Percentiles rank a stretch among this genome's conserved stretches.
These are phyloP conservation scores for Aspergillus candidus DNA, from an alignment of 2,329 filamentous ascomycete genomes.

Conservation along the genomic window DNA sequence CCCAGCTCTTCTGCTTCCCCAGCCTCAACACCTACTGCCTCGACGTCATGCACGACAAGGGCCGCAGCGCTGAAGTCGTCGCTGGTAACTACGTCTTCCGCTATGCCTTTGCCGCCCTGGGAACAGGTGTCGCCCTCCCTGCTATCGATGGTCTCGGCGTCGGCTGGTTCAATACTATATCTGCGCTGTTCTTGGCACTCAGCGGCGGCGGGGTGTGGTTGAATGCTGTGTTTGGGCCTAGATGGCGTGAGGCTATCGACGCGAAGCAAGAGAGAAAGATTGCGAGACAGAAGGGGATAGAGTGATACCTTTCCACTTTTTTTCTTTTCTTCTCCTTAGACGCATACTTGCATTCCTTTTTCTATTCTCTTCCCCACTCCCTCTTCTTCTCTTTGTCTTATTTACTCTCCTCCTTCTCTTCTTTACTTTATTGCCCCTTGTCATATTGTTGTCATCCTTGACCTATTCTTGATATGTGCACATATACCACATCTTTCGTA, in stretches of 20 bases:
- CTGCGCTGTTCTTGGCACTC: constrained; percentile 50
- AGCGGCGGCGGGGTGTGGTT: constrained; percentile 44
- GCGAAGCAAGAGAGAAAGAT: constrained; percentile 37
- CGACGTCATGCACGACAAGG: constrained; percentile 64
- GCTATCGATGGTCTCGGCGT: constrained; percentile 69
- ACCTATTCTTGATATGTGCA: no score
- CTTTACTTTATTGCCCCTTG: no score
- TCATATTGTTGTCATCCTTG: no score
- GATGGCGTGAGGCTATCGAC: constrained; percentile 52
- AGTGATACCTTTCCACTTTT: not conserved
- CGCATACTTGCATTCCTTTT: no score
- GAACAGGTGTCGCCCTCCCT: constrained; percentile 66
- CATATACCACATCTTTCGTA: no score
- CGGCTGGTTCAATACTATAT: constrained; percentile 74
- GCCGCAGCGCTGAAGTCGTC: constrained; percentile 64
- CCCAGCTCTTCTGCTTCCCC: constrained; percentile 70
- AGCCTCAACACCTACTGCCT: constrained; percentile 74
- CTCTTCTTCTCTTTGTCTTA: no score
- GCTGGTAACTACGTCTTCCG: constrained; percentile 74
- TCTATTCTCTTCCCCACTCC: no score
- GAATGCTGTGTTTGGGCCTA: constrained; percentile 46
- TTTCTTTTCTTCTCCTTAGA: no score
- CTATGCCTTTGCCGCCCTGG: constrained; percentile 67
- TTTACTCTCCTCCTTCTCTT: no score
- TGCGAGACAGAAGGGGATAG: constrained; percentile 12